Conservation (phyloP, 768 basidiomycete species). For the Hericium coralloides region DNA sequence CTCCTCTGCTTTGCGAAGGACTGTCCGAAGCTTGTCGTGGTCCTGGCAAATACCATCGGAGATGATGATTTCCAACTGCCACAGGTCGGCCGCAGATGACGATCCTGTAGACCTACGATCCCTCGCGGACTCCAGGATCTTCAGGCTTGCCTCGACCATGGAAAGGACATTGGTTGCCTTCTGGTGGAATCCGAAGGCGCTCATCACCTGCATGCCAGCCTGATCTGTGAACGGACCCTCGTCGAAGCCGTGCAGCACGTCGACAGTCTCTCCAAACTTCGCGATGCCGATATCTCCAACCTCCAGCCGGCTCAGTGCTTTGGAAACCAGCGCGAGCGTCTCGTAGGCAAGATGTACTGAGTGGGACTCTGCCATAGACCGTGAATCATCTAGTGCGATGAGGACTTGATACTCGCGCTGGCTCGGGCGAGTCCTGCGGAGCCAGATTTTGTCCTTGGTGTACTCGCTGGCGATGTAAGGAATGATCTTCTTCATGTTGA, state of each 20-base stretch:
- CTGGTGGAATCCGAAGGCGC: slow-evolving; percentile 84
- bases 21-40: slow-evolving; percentile 72
- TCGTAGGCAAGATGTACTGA: slow-evolving; percentile 92
- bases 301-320: slow-evolving; percentile 85
- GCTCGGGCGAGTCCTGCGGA: slow-evolving; percentile 88
- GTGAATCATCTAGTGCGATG: slow-evolving; percentile 90
- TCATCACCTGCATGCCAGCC: slow-evolving; percentile 72
- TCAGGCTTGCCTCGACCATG: slow-evolving; percentile 72
- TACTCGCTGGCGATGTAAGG: slow-evolving; percentile 97
- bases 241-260: slow-evolving; percentile 83
- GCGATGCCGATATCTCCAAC: slow-evolving; percentile 92
- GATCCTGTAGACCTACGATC: slow-evolving; percentile 54
- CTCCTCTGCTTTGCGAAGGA: slow-evolving; percentile 79
- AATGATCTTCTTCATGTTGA: slow-evolving; percentile 99
- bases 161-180: slow-evolving; percentile 79
- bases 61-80: slow-evolving; percentile 98
- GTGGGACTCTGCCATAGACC: slow-evolving; percentile 91
- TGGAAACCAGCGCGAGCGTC: slow-evolving; percentile 85
- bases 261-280: slow-evolving; percentile 81
- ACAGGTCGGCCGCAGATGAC: slow-evolving; percentile 69
- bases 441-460: slow-evolving; percentile 99
- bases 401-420: slow-evolving; percentile 94
- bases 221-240: slow-evolving; percentile 74
- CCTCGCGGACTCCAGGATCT: slow-evolving; percentile 67
- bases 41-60: slow-evolving; percentile 99